These are phyloP conservation scores for Trypanosoma melophagium DNA, from an alignment of 208 protist genomes.

Conservation along the genomic window DNA sequence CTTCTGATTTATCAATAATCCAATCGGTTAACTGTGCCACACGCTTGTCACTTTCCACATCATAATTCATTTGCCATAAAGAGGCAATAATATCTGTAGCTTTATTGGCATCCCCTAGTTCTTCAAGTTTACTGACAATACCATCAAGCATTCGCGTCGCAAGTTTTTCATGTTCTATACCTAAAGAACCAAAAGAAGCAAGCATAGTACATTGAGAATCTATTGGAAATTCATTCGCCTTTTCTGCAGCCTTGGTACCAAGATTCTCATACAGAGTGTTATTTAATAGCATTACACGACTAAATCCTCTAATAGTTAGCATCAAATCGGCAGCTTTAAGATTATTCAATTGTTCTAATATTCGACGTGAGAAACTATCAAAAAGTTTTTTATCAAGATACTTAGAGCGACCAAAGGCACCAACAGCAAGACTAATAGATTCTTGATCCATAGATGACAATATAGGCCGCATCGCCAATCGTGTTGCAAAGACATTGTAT, in stretches of 20 bases:
- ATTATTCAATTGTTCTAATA: conserved; percentile 32
- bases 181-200: conserved; percentile 53
- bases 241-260: conserved; percentile 33
- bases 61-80: conserved; percentile 63
- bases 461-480: conserved; percentile 46
- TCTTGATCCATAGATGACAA: conserved; percentile 45
- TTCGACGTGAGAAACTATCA: conserved; percentile 42
- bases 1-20: conserved; percentile 35
- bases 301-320: conserved; percentile 56
- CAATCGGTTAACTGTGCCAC: conserved; percentile 31
- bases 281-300: conserved; percentile 70
- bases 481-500: conserved; percentile 65
- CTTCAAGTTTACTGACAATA: conserved; percentile 17
- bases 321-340: conserved; percentile 63
- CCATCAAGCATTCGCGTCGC: conserved; percentile 31
- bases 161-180: conserved; percentile 40
- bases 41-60: conserved; percentile 27
- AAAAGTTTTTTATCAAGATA: conserved; percentile 76
- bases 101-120: conserved; percentile 46
- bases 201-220: conserved; percentile 58
- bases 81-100: conserved; percentile 54
- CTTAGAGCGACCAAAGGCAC: conserved; percentile 67
- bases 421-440: conserved; percentile 47
- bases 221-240: conserved; percentile 46
- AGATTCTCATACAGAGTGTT: conserved; percentile 57